These are phyloP conservation scores for Pseudomassariella vexata DNA, from an alignment of 2,329 filamentous ascomycete species.

Conservation along the genomic window DNA sequence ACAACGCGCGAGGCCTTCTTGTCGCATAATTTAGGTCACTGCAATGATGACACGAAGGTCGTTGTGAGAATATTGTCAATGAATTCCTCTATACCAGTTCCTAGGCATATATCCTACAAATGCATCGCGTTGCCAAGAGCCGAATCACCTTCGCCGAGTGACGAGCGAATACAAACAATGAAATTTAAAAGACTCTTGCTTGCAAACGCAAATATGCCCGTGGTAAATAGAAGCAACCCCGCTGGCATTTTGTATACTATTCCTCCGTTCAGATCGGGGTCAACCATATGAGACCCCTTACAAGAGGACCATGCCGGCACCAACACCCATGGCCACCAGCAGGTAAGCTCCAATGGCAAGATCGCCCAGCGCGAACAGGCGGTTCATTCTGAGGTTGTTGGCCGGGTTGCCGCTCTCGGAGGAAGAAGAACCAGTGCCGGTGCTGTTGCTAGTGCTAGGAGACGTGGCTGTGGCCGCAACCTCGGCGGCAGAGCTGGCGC, in stretches of 20 bases:
- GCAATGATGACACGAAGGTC: no score
- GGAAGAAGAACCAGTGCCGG: conserved; percentile 10
- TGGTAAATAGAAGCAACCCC: background rate
- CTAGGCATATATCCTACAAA: background rate
- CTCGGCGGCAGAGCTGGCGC: conserved; percentile 34
- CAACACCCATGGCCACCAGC: conserved; percentile 44
- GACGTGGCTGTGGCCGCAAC: conserved; percentile 24
- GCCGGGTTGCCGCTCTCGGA: conserved; percentile 31
- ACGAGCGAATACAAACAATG: no score
- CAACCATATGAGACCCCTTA: conserved; percentile 26
- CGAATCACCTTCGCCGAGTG: background rate
- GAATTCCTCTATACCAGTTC: background rate
- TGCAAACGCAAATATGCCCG: background rate
- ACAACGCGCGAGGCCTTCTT: no score
- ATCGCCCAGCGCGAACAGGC: conserved; percentile 39
- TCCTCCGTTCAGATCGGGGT: background rate
- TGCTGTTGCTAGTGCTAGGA: conserved; percentile 12
- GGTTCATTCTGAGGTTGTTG: conserved; percentile 27
- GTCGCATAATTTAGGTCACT: no score
- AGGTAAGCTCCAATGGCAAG: conserved; percentile 45
- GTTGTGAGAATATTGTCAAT: background rate
- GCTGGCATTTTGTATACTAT: no score
- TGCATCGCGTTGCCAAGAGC: background rate
- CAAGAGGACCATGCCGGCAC: conserved; percentile 48
- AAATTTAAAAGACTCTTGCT: background rate